phyloP scores from a whole-genome alignment of 2,329 filamentous ascomycete genomes.

The Rhynchosporium secalis region DNA sequence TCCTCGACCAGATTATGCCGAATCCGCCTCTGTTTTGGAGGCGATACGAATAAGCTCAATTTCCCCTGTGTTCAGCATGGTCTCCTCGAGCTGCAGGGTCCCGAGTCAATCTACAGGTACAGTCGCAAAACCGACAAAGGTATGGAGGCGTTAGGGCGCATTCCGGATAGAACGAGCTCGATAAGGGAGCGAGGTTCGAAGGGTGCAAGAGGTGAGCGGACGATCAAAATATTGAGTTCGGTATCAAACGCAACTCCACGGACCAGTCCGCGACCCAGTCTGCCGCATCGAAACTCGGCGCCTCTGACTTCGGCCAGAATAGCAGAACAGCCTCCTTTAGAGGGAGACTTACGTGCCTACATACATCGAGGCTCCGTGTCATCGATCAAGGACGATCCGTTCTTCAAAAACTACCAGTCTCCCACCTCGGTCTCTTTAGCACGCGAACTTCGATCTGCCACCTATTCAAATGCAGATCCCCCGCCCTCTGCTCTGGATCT shows the following conservation, averaged over 20 bases:
- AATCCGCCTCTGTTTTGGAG: background rate
- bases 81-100: slow-evolving; percentile 25
- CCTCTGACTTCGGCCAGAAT: slow-evolving; percentile 24
- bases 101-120: slow-evolving; percentile 18
- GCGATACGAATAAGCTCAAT: slow-evolving; percentile 12
- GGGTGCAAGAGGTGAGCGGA: slow-evolving; percentile 14
- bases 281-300: slow-evolving; percentile 26
- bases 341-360: slow-evolving; percentile 30
- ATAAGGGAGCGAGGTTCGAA: slow-evolving; percentile 19
- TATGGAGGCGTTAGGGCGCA: slow-evolving; percentile 25
- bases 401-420: slow-evolving; percentile 51
- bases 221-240: slow-evolving; percentile 16
- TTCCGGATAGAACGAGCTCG: slow-evolving; percentile 21
- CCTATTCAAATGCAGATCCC: slow-evolving; percentile 26
- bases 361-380: slow-evolving; percentile 49
- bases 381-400: slow-evolving; percentile 57
- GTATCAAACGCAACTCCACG: slow-evolving; percentile 23
- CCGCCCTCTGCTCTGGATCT: slow-evolving; percentile 23
- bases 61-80: slow-evolving; percentile 24
- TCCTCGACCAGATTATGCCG: slow-evolving; percentile 1
- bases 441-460: slow-evolving; percentile 38
- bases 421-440: slow-evolving; percentile 39
- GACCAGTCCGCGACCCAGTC: slow-evolving; percentile 20
- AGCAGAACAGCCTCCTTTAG: slow-evolving; percentile 16
- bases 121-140: slow-evolving; percentile 1